Percentiles rank a stretch among this genome's conserved stretches.
phyloP scores from a whole-genome alignment of 106 monocot species.

The Dioscorea dumetorum region DNA sequence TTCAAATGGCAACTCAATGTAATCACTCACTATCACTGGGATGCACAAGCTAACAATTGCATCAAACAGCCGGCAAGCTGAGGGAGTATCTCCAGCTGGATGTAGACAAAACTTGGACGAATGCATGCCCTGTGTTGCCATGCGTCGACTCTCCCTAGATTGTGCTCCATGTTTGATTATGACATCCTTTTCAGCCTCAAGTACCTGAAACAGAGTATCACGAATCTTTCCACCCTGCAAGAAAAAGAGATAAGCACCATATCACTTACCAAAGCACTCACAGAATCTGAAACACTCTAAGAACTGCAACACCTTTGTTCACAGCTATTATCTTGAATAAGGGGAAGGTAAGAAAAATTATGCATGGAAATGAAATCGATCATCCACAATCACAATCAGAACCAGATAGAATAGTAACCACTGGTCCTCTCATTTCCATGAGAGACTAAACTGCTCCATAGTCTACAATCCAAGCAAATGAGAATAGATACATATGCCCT shows the following conservation, averaged over 20 bases:
- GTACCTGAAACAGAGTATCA: slow-evolving; percentile 71
- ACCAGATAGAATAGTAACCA: too few species aligned
- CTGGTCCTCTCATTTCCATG: too few species aligned
- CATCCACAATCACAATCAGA: too few species aligned
- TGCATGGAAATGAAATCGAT: too few species aligned
- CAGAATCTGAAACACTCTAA: too few species aligned
- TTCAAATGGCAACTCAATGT: slow-evolving; percentile 85
- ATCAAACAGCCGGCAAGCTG: slow-evolving; percentile 85
- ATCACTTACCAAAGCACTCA: too few species aligned
- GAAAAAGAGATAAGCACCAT: background rate
- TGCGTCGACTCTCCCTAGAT: slow-evolving; percentile 75
- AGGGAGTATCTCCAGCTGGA: slow-evolving; percentile 93
- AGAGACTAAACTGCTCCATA: too few species aligned
- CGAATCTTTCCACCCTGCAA: slow-evolving; percentile 81
- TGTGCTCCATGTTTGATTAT: slow-evolving; percentile 83
- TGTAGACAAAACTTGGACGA: slow-evolving; percentile 85
- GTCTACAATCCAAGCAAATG: too few species aligned
- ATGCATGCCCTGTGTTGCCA: slow-evolving; percentile 80
- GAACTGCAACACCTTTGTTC: too few species aligned
- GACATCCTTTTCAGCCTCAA: slow-evolving; percentile 65
- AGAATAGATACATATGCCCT: too few species aligned
- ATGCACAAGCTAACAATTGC: slow-evolving; percentile 87
- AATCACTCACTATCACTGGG: slow-evolving; percentile 84
- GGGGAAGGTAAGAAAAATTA: too few species aligned
- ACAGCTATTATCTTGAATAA: too few species aligned